Conservation (phyloP, 2,329 filamentous ascomycete species). For the Bipolaris victoriae region DNA sequence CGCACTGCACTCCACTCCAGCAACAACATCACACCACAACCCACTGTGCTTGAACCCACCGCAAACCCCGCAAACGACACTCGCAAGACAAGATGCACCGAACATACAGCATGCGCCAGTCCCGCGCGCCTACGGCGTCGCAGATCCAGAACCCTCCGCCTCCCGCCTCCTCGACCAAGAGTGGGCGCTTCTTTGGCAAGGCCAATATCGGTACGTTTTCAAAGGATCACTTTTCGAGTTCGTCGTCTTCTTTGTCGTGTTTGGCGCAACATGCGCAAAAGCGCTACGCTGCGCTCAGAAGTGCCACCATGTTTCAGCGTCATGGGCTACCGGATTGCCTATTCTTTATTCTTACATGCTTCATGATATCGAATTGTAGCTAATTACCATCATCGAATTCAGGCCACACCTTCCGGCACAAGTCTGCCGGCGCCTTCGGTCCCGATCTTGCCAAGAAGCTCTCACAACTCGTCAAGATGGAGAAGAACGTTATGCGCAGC, state of each 20-base stretch:
- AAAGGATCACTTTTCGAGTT: background rate
- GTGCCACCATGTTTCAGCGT: background rate
- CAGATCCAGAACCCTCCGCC: constrained; percentile 91
- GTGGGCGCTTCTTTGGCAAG: constrained; percentile 85
- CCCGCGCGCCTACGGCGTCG: constrained; percentile 92
- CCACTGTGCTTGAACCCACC: background rate
- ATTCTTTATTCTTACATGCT: background rate
- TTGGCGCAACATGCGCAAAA: background rate
- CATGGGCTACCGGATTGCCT: background rate
- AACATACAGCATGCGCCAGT: constrained; percentile 86
- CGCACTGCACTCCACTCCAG: constrained; percentile 2
- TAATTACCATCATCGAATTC: constrained; percentile 18
- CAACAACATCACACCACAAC: constrained; percentile 17
- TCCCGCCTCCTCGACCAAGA: constrained; percentile 88
- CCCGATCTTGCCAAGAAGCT: constrained; percentile 97
- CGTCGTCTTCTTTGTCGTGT: background rate
- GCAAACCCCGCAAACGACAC: background rate
- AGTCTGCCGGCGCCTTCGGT: constrained; percentile 76
- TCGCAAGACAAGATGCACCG: constrained; percentile 75
- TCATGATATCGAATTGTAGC: background rate
- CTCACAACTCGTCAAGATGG: constrained; percentile 98
- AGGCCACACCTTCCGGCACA: constrained; percentile 75
- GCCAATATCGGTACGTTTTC: constrained; percentile 76
- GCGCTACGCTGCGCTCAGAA: background rate
- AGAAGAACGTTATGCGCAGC: constrained; percentile 99